phyloP scores from a whole-genome alignment of 352 stramenopile genomes.

The Globisporangium orthogonon region DNA sequence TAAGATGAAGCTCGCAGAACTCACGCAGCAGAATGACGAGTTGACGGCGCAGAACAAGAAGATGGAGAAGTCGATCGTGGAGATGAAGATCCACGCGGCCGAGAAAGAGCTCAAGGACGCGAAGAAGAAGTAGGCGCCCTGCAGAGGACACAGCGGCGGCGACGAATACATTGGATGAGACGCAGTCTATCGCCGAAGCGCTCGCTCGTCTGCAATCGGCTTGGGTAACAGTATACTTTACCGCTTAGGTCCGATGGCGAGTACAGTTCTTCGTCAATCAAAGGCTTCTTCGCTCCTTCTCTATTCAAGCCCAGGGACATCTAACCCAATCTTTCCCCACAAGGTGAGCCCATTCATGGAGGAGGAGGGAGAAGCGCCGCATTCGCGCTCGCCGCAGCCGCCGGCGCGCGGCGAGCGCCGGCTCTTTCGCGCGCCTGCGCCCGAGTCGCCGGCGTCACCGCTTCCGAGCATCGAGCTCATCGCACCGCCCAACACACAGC shows the following conservation, averaged over 20 bases:
- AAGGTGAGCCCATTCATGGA: not conserved
- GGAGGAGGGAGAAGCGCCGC: not conserved
- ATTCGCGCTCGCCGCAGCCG: not conserved
- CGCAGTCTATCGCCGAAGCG: no score
- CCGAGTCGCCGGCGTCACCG: constrained; percentile 5
- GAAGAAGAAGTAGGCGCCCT: constrained; percentile 29
- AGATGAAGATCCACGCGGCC: constrained; percentile 43
- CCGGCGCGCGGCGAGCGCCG: not conserved
- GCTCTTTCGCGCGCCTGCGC: not conserved
- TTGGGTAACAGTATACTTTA: no score
- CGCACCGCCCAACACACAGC: constrained; percentile 14
- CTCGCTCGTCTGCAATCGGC: no score
- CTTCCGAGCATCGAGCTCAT: constrained; percentile 13
- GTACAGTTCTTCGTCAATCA: no score
- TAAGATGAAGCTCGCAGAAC: constrained; percentile 76
- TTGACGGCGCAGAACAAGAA: constrained; percentile 50
- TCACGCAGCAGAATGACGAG: constrained; percentile 73
- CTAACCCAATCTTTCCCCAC: no score
- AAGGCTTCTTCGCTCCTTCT: no score
- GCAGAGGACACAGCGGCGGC: no score
- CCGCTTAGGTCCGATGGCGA: no score
- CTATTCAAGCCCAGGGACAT: no score
- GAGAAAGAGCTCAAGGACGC: constrained; percentile 26
- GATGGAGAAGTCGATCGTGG: constrained; percentile 47
- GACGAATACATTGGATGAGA: no score